Conservation (phyloP, 768 basidiomycete species). For the Phylloporus scabripes region DNA sequence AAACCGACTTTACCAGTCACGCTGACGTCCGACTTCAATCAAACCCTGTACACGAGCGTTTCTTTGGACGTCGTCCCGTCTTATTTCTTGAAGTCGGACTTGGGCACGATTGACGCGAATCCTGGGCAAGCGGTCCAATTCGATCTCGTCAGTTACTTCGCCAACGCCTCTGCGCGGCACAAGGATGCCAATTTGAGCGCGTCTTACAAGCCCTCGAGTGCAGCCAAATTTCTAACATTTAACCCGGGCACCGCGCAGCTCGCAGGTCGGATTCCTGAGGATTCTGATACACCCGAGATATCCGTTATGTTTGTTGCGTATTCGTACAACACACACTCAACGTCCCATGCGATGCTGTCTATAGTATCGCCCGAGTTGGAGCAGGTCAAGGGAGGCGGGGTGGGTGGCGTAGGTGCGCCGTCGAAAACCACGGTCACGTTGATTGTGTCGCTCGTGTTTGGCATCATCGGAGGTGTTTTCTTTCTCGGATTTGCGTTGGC, state of each 20-base stretch:
- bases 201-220: slow-evolving; percentile 47
- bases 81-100: slow-evolving; percentile 55
- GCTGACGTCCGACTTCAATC: slow-evolving; percentile 60
- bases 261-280: slow-evolving; percentile 50
- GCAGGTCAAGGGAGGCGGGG: slow-evolving; percentile 32
- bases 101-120: slow-evolving; percentile 52
- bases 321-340: slow-evolving; percentile 60
- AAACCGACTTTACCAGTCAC: slow-evolving; percentile 50
- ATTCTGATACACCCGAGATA: slow-evolving; percentile 39
- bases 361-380: slow-evolving; percentile 40
- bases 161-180: slow-evolving; percentile 37
- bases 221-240: slow-evolving; percentile 49
- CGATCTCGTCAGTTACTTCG: slow-evolving; percentile 50
- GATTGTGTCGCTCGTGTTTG: slow-evolving; percentile 58
- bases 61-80: slow-evolving; percentile 64
- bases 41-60: slow-evolving; percentile 59
- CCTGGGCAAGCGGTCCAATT: slow-evolving; percentile 50
- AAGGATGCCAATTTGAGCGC: slow-evolving; percentile 50
- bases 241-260: slow-evolving; percentile 42
- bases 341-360: slow-evolving; percentile 57
- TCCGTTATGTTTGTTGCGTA: slow-evolving; percentile 62
- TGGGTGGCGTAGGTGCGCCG: slow-evolving; percentile 35
- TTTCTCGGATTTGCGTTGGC: slow-evolving; percentile 52
- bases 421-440: slow-evolving; percentile 49
- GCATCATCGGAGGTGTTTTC: slow-evolving; percentile 53